Conservation (phyloP, 345 rosid species). For the Rhizophora apiculata region DNA sequence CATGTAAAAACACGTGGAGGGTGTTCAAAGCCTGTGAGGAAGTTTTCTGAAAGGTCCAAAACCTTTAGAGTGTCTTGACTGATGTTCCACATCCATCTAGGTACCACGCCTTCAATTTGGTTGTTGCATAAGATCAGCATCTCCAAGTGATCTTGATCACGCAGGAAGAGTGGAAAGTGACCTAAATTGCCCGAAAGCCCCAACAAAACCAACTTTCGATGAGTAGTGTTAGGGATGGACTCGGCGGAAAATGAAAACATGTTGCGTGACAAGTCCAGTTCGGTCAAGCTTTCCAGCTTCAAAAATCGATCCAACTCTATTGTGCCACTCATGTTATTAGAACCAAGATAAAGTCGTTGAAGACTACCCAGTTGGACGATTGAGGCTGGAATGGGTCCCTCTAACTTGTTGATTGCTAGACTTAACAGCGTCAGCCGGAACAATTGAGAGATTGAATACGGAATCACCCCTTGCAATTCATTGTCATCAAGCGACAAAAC, state of each 20-base stretch:
- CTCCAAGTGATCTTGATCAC: no score
- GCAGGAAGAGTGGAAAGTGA: no score
- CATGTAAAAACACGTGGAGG: background rate
- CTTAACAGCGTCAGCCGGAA: no score
- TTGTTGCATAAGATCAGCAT: background rate
- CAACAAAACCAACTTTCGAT: background rate
- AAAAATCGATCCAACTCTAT: background rate
- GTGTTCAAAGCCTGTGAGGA: constrained; percentile 7
- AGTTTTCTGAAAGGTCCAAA: constrained; percentile 11
- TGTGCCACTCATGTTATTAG: background rate
- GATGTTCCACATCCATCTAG: constrained; percentile 18
- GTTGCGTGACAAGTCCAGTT: background rate
- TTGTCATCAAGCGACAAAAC: background rate
- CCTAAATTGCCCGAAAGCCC: no score
- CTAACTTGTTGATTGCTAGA: no score
- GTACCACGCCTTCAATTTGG: constrained; percentile 17
- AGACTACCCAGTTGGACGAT: background rate
- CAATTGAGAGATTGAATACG: background rate
- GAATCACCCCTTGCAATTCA: background rate
- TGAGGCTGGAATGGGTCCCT: background rate
- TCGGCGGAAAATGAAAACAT: background rate
- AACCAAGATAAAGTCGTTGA: fast-evolving
- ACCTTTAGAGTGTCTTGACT: background rate
- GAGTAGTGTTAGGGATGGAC: background rate
- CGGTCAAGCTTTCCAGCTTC: background rate